These are phyloP conservation scores for Bertia moriformis DNA, from an alignment of 2,329 filamentous ascomycete genomes.

Conservation along the genomic window DNA sequence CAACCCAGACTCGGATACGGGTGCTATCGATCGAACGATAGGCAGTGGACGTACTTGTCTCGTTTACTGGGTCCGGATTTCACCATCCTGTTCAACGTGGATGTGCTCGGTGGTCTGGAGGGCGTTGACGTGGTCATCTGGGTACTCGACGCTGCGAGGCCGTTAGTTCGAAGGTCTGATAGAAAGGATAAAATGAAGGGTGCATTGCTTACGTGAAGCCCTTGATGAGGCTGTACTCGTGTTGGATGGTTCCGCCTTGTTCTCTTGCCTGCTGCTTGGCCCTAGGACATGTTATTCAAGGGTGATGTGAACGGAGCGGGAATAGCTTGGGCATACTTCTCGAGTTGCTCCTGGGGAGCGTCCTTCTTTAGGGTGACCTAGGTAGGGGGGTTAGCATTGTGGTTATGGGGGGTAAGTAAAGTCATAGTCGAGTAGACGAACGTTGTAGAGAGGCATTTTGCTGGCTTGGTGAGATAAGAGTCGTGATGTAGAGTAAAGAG, in stretches of 20 bases:
- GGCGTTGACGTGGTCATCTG: not conserved
- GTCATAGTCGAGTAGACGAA: not conserved
- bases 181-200: not conserved
- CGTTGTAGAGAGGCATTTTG: not conserved
- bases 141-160: not conserved
- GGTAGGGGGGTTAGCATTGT: not conserved
- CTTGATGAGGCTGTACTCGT: slow-evolving; percentile 1
- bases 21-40: too few relatives aligned
- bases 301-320: too few relatives aligned
- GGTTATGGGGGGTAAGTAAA: not conserved
- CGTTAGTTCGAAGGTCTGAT: not conserved
- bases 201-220: not conserved
- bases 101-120: not conserved
- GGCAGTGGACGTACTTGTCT: too few relatives aligned
- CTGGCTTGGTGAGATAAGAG: not conserved
- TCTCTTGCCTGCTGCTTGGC: not conserved
- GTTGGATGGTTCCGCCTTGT: not conserved
- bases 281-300: not conserved
- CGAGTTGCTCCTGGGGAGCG: not conserved
- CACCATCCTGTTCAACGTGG: not conserved
- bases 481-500: not conserved
- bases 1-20: too few relatives aligned
- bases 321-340: not conserved
- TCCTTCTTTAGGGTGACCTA: not conserved
- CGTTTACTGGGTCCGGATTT: not conserved